Base-by-base conservation (phyloP, 768 basidiomycete genomes). In the Leccinum rimulosum region DNA sequence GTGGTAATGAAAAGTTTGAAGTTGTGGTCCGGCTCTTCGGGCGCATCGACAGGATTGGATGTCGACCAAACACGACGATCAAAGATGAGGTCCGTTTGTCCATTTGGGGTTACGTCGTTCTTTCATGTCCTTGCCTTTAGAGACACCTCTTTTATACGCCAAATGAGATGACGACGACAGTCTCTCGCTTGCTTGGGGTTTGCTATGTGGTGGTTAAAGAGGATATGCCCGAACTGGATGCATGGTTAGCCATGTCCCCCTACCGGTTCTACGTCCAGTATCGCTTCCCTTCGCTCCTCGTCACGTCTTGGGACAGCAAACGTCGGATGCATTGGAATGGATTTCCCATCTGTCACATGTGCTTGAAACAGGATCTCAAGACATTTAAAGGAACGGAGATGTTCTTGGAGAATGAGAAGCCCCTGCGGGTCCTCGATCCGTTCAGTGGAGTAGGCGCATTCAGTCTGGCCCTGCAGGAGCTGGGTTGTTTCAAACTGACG, bases 141-240 rank as follows among this genome's bases (percentile, higher is more conserved):
- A 78, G 82, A 22, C 83, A 92, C 57, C 65, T 89, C 1, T 89
- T 82, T 62, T 66, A 84, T 19, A 89, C 87, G 1, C 70, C 84
- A 4, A 79, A 84, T 49, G 55, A 64, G n/a, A 68, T 51, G 65
- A 68, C 2, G 59, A 67, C 9, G 61, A 81, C 17, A 38, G 67
- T 33, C 67, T 78, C 35, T 56, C 68, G 77, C 10, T 68, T 91
- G 12, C 70, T 88, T 25, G 74, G 74, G 3, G 72, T 80, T 0
- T 82, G 84, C 58, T 78, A 73, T 49, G 85, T 84, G 27, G 72
- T 81, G 11, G 74, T 80, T 11, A 67, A 71, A 10, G 62, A 66
- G 19, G 60, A 68, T 14, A 60, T 75, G 50, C 67, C 67, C 8
- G 70, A 73, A 35, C 58, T 82, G 30, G 68, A 78, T 33, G 64